Conservation (phyloP, 139 green algal species). For the Chlorella ohadii region DNA sequence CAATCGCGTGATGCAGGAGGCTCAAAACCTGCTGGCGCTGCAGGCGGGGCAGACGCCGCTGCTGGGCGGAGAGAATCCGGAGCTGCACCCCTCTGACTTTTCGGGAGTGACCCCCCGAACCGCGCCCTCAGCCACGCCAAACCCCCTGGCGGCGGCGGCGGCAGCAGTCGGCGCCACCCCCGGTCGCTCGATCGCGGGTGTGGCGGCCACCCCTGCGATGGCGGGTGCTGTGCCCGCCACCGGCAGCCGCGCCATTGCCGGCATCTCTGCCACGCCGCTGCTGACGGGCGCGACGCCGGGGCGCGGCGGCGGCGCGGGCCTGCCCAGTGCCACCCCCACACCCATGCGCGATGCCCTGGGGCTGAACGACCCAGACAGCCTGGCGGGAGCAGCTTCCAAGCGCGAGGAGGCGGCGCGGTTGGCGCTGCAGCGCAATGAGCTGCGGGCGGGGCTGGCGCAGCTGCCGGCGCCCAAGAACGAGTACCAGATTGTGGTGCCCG, state of each 20-base stretch:
- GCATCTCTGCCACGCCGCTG: constrained; percentile 7
- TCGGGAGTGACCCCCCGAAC: constrained; percentile 72
- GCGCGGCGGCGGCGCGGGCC: background rate
- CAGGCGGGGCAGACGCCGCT: constrained; percentile 87
- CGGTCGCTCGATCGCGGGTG: constrained; percentile 22
- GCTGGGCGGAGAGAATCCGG: constrained; percentile 87
- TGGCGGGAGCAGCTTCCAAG: constrained; percentile 11
- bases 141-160: constrained; percentile 61
- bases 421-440: constrained; percentile 54
- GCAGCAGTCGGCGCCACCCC: background rate
- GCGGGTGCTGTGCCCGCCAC: background rate
- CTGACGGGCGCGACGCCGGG: constrained; percentile 27
- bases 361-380: constrained; percentile 81
- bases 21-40: constrained; percentile 84
- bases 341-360: constrained; percentile 83
- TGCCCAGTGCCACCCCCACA: constrained; percentile 62
- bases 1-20: constrained; percentile 88
- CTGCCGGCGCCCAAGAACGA: constrained; percentile 92
- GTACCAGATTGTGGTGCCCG: constrained; percentile 85
- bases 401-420: constrained; percentile 40
- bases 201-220: constrained; percentile 22
- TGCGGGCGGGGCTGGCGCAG: constrained; percentile 70
- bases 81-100: constrained; percentile 82
- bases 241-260: constrained; percentile 26
- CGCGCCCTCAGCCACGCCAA: constrained; percentile 63